phyloP scores from a whole-genome alignment of 73 alveolate species.

The Effrenium voratum region DNA sequence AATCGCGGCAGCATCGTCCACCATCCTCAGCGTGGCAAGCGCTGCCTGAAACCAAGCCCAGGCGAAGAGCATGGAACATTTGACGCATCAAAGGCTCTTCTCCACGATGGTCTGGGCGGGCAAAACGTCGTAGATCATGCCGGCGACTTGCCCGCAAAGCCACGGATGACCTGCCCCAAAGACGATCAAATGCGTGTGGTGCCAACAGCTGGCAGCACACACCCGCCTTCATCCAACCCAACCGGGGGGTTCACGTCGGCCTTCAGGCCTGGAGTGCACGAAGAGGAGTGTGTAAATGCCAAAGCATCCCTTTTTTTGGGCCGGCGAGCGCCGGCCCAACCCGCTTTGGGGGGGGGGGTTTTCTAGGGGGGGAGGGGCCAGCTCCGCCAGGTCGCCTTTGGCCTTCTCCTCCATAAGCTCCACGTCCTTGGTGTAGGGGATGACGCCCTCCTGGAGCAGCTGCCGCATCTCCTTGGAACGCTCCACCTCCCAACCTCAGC shows the following conservation, averaged over 20 bases:
- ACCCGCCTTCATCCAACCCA: constrained; percentile 12
- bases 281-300: background rate
- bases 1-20: constrained; percentile 59
- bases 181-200: background rate
- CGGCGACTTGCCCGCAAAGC: constrained; percentile 89
- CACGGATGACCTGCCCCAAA: constrained; percentile 22
- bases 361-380: background rate
- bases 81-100: background rate
- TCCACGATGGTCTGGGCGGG: constrained; percentile 66
- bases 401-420: constrained; percentile 60
- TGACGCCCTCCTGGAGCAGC: constrained; percentile 28
- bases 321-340: background rate
- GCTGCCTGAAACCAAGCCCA: background rate
- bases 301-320: background rate
- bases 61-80: background rate
- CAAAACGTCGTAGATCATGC: constrained; percentile 67
- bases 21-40: constrained; percentile 25
- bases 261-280: background rate
- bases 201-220: background rate
- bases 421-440: constrained; percentile 66
- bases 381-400: background rate
- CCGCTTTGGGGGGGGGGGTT: background rate
- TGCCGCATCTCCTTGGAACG: constrained; percentile 41
- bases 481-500: constrained; percentile 60
- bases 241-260: constrained; percentile 65